Evolutionary conservation across 176 grass and related monocot species (phyloP).

Genomic region (Stipa capillata): DNA sequence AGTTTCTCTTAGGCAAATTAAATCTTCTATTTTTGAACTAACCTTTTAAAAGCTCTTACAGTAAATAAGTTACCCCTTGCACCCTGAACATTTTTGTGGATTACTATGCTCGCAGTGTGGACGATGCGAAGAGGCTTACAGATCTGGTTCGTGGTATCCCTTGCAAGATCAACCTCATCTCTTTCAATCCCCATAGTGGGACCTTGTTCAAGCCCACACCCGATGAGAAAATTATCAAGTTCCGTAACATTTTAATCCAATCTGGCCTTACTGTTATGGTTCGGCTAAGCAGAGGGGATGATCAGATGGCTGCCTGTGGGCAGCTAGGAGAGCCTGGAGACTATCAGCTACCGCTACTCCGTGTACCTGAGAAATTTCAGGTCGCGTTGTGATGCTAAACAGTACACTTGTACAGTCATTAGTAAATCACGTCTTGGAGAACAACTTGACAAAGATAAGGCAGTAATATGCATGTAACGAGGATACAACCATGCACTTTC

Average conservation of each 20-base stretch:
- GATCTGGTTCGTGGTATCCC: conserved; percentile 66
- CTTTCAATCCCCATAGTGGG: conserved; percentile 81
- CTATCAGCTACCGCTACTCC: conserved; percentile 55
- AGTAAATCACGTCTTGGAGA: neutral
- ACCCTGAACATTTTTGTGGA: neutral
- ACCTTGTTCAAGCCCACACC: conserved; percentile 82
- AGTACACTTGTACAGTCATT: neutral
- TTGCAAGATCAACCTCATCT: conserved; percentile 93
- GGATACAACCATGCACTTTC: neutral
- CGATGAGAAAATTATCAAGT: conserved; percentile 74
- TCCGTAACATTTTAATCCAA: conserved; percentile 69
- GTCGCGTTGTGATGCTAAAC: conserved; percentile 33
- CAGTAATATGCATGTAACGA: neutral
- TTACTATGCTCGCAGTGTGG: conserved; percentile 39
- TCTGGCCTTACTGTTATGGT: conserved; percentile 58
- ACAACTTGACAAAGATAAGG: neutral
- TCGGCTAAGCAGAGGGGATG: conserved; percentile 76
- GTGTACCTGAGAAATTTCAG: conserved; percentile 73
- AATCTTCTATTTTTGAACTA: neutral
- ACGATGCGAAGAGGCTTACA: conserved; percentile 80
- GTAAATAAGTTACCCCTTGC: neutral
- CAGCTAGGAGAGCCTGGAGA: conserved; percentile 68
- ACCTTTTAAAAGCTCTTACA: neutral
- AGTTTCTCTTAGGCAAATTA: neutral
- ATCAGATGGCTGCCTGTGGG: conserved; percentile 85